Evolutionary conservation across 2,329 filamentous ascomycete species (phyloP).

Genomic region (Pyrenochaeta sp.): DNA sequence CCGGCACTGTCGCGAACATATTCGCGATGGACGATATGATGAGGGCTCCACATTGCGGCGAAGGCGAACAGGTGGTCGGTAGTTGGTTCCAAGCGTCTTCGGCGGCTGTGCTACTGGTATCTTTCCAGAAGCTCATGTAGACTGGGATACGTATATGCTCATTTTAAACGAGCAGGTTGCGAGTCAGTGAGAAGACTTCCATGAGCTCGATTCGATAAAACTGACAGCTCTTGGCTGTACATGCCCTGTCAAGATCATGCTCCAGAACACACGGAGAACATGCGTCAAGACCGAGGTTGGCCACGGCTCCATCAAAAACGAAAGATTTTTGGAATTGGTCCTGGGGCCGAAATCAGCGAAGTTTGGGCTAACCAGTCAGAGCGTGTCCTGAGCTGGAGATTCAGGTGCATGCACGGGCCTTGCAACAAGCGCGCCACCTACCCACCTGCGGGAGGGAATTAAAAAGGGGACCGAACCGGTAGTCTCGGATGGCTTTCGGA

Average conservation of each 20-base stretch:
- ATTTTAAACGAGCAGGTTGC: background rate
- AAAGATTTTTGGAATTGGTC: no score
- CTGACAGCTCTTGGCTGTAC: no score
- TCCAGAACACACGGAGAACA: no score
- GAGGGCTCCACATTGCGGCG: conserved; percentile 4
- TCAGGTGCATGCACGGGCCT: background rate
- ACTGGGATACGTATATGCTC: background rate
- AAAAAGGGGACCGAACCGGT: background rate
- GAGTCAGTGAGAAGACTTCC: background rate
- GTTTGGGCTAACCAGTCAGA: background rate
- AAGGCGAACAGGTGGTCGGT: background rate
- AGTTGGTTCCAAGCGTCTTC: background rate
- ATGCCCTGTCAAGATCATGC: no score
- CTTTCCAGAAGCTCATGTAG: background rate
- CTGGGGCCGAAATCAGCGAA: background rate
- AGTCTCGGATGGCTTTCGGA: background rate
- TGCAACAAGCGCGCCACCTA: background rate
- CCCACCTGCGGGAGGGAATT: background rate
- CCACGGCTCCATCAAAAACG: no score
- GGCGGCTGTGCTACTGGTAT: background rate
- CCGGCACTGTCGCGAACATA: conserved; percentile 14
- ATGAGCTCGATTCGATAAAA: no score
- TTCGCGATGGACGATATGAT: background rate
- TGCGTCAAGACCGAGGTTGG: no score
- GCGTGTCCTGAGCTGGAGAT: background rate